These are phyloP conservation scores for Avena atlantica DNA, from an alignment of 176 grass and related monocot species.

Conservation along the genomic window DNA sequence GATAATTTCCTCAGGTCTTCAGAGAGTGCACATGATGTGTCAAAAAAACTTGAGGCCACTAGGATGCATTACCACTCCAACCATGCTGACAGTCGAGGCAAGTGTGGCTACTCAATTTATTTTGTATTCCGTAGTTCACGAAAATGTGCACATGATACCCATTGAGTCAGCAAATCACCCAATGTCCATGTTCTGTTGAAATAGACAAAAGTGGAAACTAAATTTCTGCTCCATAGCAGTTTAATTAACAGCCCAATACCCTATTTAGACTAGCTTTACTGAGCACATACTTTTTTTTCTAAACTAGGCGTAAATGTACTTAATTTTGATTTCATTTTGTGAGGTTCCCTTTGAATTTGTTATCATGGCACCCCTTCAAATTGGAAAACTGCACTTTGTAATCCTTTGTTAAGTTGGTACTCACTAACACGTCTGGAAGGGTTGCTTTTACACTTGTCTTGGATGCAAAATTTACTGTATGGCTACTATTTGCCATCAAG, in stretches of 20 bases:
- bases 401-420: neutral
- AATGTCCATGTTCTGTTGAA: neutral
- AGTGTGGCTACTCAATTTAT: constrained; percentile 40
- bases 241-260: constrained; percentile 14
- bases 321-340: constrained; percentile 10
- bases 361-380: neutral
- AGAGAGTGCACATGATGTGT: constrained; percentile 82
- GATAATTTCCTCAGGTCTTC: constrained; percentile 82
- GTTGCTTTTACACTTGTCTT: constrained; percentile 19
- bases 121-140: constrained; percentile 1
- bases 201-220: neutral
- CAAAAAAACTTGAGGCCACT: constrained; percentile 89
- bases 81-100: constrained; percentile 88
- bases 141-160: no score
- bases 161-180: constrained; percentile 6
- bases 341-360: neutral
- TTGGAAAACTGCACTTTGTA: constrained; percentile 21
- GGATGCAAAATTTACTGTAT: constrained; percentile 20
- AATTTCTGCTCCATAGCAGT: constrained; percentile 22
- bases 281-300: neutral
- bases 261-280: neutral
- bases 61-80: constrained; percentile 98
- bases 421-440: constrained; percentile 25
- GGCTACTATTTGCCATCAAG: neutral
- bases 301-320: constrained; percentile 2